Evolutionary conservation across 805 yeast species (phyloP).

Genomic region (Zygosaccharomyces kombuchaensis): DNA sequence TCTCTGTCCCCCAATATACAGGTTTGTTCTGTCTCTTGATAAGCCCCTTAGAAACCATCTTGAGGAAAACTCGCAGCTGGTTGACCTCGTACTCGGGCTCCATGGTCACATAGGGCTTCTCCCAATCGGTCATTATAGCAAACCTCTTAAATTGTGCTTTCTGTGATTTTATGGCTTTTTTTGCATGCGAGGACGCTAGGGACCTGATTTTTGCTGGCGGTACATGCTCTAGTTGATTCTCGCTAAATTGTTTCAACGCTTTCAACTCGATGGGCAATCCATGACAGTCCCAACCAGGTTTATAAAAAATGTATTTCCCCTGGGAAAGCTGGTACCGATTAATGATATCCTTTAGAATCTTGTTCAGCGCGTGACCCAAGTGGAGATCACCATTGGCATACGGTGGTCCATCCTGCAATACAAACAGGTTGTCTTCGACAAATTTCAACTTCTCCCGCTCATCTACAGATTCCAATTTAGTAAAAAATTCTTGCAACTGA

Average conservation of each 20-base stretch:
- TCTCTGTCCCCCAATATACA: constrained; percentile 95
- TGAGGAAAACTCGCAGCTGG: constrained; percentile 67
- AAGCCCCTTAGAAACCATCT: constrained; percentile 59
- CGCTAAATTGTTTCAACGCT: constrained; percentile 51
- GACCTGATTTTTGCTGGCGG: constrained; percentile 51
- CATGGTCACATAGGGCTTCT: constrained; percentile 68
- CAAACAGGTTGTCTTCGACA: constrained; percentile 43
- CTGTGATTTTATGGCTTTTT: constrained; percentile 61
- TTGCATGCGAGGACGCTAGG: constrained; percentile 68
- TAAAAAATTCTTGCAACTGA: constrained; percentile 42
- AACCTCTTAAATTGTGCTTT: constrained; percentile 57
- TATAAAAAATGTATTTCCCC: constrained; percentile 62
- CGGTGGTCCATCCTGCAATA: constrained; percentile 96
- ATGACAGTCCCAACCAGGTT: constrained; percentile 99
- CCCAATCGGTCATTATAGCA: constrained; percentile 84
- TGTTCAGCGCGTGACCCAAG: constrained; percentile 88
- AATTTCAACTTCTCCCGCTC: constrained; percentile 24
- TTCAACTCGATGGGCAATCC: constrained; percentile 95
- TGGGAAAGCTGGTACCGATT: constrained; percentile 61
- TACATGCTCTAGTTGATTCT: constrained; percentile 34
- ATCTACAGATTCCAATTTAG: constrained; percentile 10
- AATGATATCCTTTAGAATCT: constrained; percentile 81
- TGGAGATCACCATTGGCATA: constrained; percentile 95
- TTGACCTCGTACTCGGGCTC: constrained; percentile 63
- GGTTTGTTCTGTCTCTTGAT: constrained; percentile 87